Base-by-base conservation (phyloP, 257 asterid genomes). In the Cruciata laevipes region DNA sequence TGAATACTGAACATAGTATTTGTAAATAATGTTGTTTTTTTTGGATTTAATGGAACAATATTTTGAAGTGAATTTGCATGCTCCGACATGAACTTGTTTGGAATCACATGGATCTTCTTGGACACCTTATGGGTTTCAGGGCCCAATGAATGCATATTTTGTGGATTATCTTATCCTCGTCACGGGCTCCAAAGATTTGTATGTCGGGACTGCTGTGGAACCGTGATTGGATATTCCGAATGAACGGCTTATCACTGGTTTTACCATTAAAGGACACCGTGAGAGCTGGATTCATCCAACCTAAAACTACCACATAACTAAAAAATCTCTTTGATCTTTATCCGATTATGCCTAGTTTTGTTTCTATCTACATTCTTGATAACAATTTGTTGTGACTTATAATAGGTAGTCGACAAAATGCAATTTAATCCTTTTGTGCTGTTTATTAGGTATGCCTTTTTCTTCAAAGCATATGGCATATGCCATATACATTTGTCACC, bases 21-120 rank as follows among this genome's bases (percentile, higher is more conserved):
- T 52, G 75, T 71, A 71, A 17, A 63, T 71, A 55, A 47, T 20
- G 20, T 10, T 35, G 2, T 4, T 7, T 49, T 13, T 30, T 10
- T 42, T 37, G 42, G 42, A n/a, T n/a, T n/a, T n/a, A n/a, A n/a
- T 47, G 20, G 6, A 7, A 10, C 47, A 1, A 35, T 35, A 35
- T 35, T 38, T 38, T 47, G 55, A 16, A 6, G 55, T 7, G 55
- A 47, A 16, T 14, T 4, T 47, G 20, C 55, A 47, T n/a, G 16
- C 16, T 14, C 51, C 14, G 55, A 47, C 55, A 47, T 14, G 7
- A 14, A 47, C 0, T 4, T 47, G 55, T 47, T 14, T 14, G 55
- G 21, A 47, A 47, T 47, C 55, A 4, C 3, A 42, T 13, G 55
- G 55, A 14, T 14, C 55, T n/a, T n/a, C 2, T 14, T 5, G n/a